Evolutionary conservation across 306 rosid genomes (phyloP).

Genomic region (Prunus padus): DNA sequence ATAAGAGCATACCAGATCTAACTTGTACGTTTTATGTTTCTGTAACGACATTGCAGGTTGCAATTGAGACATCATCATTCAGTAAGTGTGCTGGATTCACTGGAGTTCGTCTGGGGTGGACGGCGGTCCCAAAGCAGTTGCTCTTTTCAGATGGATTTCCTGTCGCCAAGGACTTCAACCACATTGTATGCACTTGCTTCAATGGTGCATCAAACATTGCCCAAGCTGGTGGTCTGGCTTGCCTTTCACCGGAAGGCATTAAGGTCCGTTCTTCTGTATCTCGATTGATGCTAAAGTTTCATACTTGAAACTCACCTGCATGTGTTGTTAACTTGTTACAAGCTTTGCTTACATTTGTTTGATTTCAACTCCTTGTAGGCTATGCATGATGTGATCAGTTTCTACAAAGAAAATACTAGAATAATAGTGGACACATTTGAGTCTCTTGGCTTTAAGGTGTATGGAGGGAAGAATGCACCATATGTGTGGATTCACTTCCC

Average conservation of each 20-base stretch:
- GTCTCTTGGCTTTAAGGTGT: slow-evolving; percentile 90
- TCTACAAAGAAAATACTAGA: slow-evolving; percentile 84
- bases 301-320: background rate
- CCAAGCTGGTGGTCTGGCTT: slow-evolving; percentile 92
- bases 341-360: background rate
- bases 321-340: background rate
- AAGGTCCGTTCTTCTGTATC: slow-evolving; percentile 48
- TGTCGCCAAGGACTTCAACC: slow-evolving; percentile 86
- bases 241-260: slow-evolving; percentile 90
- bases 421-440: slow-evolving; percentile 82
- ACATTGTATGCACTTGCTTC: slow-evolving; percentile 85
- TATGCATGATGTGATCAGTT: slow-evolving; percentile 68
- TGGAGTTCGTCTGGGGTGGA: slow-evolving; percentile 96
- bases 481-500: slow-evolving; percentile 98
- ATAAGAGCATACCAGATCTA: background rate
- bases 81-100: slow-evolving; percentile 98
- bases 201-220: slow-evolving; percentile 91
- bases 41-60: slow-evolving; percentile 58
- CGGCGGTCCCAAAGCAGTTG: slow-evolving; percentile 83
- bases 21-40: background rate
- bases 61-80: slow-evolving; percentile 88
- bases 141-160: slow-evolving; percentile 87
- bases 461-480: slow-evolving; percentile 90
- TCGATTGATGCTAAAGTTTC: background rate
- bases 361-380: slow-evolving; percentile 52